Conservation (phyloP, 2,329 filamentous ascomycete species). For the Chalaropsis thielavioides region DNA sequence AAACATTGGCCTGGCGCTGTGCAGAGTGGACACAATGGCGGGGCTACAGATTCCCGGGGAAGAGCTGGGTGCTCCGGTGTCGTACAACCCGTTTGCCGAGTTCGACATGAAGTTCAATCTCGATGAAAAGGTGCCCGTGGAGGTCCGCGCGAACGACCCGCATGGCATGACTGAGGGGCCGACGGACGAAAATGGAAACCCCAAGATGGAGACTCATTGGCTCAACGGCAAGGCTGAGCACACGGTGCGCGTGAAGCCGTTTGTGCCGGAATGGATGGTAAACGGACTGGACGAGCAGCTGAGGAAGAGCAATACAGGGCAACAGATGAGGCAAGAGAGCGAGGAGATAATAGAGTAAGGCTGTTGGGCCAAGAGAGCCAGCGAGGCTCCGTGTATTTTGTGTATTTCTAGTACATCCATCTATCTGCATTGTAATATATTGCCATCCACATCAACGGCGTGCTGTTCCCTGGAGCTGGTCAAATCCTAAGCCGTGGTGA, state of each 20-base stretch:
- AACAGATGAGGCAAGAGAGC: background rate
- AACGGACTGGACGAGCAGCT: constrained; percentile 25
- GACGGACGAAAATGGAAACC: background rate
- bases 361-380: background rate
- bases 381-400: background rate
- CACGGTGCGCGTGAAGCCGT: constrained; percentile 49
- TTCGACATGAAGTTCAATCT: constrained; percentile 38
- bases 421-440: background rate
- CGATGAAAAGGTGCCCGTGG: background rate
- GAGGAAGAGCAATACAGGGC: background rate
- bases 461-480: too few species aligned
- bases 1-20: constrained; percentile 75
- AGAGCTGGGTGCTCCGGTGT: constrained; percentile 44
- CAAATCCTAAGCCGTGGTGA: too few species aligned
- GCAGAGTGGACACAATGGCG: constrained; percentile 82
- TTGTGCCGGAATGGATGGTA: constrained; percentile 66
- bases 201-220: constrained; percentile 16
- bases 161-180: background rate
- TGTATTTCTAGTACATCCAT: constrained; percentile 2
- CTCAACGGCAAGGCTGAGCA: constrained; percentile 25
- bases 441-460: background rate
- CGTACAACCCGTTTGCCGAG: constrained; percentile 46
- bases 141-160: background rate
- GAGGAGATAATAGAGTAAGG: constrained; percentile 1
- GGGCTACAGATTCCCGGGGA: constrained; percentile 53